Evolutionary conservation across 1,139 yeast species (phyloP).

Genomic region (Geotrichum aggregatum): DNA sequence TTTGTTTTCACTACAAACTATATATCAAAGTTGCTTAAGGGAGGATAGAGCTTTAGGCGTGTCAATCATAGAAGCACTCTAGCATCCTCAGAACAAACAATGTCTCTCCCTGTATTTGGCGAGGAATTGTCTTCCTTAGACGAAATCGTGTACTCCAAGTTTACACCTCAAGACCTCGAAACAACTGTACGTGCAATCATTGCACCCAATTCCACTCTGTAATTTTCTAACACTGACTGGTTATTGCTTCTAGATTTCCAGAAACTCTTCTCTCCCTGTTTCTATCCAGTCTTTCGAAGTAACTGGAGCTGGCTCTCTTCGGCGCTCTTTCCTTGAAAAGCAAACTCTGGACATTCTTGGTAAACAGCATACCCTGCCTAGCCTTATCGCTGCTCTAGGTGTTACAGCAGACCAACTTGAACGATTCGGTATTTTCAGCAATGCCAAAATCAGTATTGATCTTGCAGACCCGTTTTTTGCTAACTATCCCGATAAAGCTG

Average conservation of each 20-base stretch:
- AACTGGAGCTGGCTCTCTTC: conserved; percentile 50
- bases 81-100: no score
- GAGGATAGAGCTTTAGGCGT: no score
- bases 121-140: conserved; percentile 18
- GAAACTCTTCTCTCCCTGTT: conserved; percentile 30
- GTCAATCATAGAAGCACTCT: no score
- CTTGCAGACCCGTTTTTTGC: conserved; percentile 24
- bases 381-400: conserved; percentile 34
- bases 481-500: conserved; percentile 8
- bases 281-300: conserved; percentile 48
- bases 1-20: no score
- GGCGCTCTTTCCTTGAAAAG: conserved; percentile 49
- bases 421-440: conserved; percentile 46
- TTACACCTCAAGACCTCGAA: conserved; percentile 18
- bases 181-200: conserved; percentile 20
- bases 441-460: conserved; percentile 44
- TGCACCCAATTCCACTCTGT: not conserved
- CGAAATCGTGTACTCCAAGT: conserved; percentile 19
- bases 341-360: conserved; percentile 56
- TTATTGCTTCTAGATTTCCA: conserved; percentile 3
- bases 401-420: conserved; percentile 33
- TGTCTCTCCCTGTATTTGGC: conserved; percentile 20
- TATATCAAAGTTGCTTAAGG: no score
- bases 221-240: not conserved
- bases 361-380: conserved; percentile 31